Conservation (phyloP, 768 basidiomycete species). For the Lactarius tabidus region DNA sequence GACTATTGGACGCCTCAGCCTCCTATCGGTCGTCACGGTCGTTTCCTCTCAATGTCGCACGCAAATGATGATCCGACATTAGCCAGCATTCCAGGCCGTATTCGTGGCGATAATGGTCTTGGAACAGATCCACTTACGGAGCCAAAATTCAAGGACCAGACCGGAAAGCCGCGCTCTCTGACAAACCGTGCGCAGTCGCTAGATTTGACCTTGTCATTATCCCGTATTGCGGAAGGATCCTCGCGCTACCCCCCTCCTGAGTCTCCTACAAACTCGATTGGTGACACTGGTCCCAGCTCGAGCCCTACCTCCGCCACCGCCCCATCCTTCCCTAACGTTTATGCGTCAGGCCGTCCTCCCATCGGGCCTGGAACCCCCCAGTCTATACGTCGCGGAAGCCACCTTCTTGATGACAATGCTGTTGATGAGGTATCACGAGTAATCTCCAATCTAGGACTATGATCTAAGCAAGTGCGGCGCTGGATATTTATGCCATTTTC, state of each 20-base stretch:
- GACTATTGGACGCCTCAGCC: conserved; percentile 78
- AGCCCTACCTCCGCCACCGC: conserved; percentile 76
- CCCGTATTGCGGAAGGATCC: conserved; percentile 69
- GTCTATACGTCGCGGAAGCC: conserved; percentile 31
- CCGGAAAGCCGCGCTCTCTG: conserved; percentile 71
- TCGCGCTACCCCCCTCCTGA: conserved; percentile 64
- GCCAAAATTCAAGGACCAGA: conserved; percentile 76
- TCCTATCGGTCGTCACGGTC: conserved; percentile 56
- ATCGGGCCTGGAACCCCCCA: conserved; percentile 29
- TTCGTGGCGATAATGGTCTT: conserved; percentile 71
- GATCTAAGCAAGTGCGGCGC: conserved; percentile 15
- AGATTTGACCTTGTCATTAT: conserved; percentile 79
- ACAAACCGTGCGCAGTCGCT: conserved; percentile 87
- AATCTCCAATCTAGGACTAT: conserved; percentile 51
- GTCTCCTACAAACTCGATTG: conserved; percentile 74
- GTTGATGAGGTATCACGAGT: conserved; percentile 73
- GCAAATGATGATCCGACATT: conserved; percentile 23
- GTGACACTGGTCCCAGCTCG: conserved; percentile 70
- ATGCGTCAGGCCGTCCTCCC: conserved; percentile 46
- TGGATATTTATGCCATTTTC: conserved; percentile 22
- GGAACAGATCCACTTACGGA: conserved; percentile 82
- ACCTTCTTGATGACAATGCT: conserved; percentile 48
- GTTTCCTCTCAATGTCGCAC: conserved; percentile 27
- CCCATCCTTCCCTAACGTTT: conserved; percentile 82
- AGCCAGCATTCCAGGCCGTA: conserved; percentile 67